Evolutionary conservation across 2,329 filamentous ascomycete species (phyloP), one percentile per base, ranked within the genome.

Genomic region (Colletotrichum tofieldiae): DNA sequence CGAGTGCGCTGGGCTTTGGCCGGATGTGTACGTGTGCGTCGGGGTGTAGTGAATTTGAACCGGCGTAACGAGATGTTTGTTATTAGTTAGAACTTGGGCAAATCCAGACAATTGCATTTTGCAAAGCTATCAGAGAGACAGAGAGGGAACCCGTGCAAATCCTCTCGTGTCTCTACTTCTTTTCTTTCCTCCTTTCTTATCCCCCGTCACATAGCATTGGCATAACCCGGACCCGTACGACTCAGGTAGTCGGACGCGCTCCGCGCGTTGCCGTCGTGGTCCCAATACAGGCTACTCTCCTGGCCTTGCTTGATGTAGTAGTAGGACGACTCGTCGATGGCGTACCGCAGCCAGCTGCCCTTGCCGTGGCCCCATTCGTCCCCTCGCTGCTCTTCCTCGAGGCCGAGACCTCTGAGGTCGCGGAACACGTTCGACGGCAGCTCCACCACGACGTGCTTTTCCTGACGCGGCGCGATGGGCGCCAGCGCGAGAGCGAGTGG

Each of bases 401-500:
- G 41, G 41, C 41, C 41, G 41, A 43, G 41, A 43, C 41, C 41
- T 43, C 20, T 18, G 5, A 18, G 41, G 18, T 43, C 16, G 41
- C 18, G 12, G 41, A 43, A 18, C 41, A 18, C 12, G 14, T 43
- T 43, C 41, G 41, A 43, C 14, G 41, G 41, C 41, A 43, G 41
- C 18, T 43, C 12, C 12, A 67, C 65, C 45, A 62, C 56, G 2
- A 54, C 37, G 2, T 51, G 18, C 18, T 23, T 43, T n/a, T 54
- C 35, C 37, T 62, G 45, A 37, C 35, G 35, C n/a, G 26, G 35
- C 16, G 45, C 35, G 20, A 61, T 41, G 12, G 41, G 55, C 64
- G 26, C 47, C 16, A 60, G n/a, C 9, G 55, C 32, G 8, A 51
- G 16, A 1, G 64, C 64, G 16, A 67, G 64, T n/a, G 64, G 64